These are phyloP conservation scores for Coffea canephora DNA, from an alignment of 257 asterid species.

Conservation along the genomic window DNA sequence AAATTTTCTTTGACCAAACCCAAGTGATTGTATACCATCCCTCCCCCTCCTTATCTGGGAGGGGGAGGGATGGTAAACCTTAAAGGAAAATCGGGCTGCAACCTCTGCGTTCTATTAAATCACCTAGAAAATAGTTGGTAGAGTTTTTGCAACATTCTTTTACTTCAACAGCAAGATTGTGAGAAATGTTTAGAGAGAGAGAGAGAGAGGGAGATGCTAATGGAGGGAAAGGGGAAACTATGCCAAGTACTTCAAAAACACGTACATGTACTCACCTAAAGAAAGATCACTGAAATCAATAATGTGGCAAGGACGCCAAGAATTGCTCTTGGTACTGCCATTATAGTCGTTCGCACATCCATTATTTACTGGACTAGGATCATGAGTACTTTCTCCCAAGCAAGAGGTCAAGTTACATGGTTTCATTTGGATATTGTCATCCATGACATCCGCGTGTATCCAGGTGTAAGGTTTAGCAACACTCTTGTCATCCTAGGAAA, in stretches of 20 bases:
- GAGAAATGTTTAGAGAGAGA: not conserved
- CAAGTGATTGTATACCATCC: not conserved
- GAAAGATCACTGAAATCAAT: slow-evolving; percentile 85
- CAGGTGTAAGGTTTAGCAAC: slow-evolving; percentile 55
- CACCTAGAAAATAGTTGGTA: not conserved
- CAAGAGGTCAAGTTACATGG: slow-evolving; percentile 38
- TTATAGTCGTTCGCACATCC: slow-evolving; percentile 25
- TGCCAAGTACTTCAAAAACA: not conserved
- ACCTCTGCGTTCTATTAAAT: not conserved
- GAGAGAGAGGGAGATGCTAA: not conserved
- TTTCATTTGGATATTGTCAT: slow-evolving; percentile 83
- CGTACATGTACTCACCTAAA: slow-evolving; percentile 56
- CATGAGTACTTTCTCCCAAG: slow-evolving; percentile 31
- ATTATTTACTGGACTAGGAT: slow-evolving; percentile 30
- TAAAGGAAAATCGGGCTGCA: not conserved
- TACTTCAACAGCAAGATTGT: not conserved
- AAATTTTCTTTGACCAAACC: not conserved
- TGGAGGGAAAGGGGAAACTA: not conserved
- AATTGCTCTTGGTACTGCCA: slow-evolving; percentile 25
- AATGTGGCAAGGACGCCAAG: slow-evolving; percentile 78
- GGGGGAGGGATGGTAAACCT: not conserved
- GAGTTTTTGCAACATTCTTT: not conserved
- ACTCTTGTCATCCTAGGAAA: slow-evolving; percentile 43
- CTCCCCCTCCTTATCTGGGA: not conserved
- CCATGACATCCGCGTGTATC: slow-evolving; percentile 97